phyloP scores from a whole-genome alignment of 768 basidiomycete genomes.

The Russula sp. region DNA sequence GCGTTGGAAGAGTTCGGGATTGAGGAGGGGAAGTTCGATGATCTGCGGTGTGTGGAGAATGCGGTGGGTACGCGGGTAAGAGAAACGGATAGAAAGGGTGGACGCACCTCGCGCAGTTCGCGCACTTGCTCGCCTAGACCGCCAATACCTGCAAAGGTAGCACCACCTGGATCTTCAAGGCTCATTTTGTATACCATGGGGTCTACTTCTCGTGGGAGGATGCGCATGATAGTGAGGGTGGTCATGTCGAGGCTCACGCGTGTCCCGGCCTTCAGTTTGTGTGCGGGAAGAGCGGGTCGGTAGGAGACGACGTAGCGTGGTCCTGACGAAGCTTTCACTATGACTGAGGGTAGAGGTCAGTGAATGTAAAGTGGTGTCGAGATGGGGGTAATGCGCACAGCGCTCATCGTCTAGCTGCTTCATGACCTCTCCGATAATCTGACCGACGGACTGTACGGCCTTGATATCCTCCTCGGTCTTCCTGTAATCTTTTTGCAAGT shows the following conservation, averaged over 20 bases:
- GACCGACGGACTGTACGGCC: constrained; percentile 96
- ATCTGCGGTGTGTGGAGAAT: constrained; percentile 50
- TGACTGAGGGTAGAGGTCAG: constrained; percentile 54
- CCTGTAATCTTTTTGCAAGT: constrained; percentile 82
- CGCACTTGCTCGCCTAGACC: constrained; percentile 95
- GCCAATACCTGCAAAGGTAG: constrained; percentile 94
- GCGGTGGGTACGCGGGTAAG: background rate
- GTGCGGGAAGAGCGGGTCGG: constrained; percentile 85
- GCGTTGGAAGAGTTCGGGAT: constrained; percentile 90
- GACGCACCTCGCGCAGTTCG: constrained; percentile 84
- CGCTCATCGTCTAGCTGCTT: constrained; percentile 97
- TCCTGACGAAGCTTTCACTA: constrained; percentile 97
- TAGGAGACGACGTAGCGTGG: constrained; percentile 98
- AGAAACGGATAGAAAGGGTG: background rate
- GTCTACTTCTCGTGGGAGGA: constrained; percentile 95
- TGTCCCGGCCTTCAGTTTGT: constrained; percentile 88
- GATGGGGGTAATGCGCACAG: constrained; percentile 54
- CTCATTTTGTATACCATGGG: constrained; percentile 99
- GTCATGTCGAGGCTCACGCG: constrained; percentile 99
- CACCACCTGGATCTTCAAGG: constrained; percentile 93
- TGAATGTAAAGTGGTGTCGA: background rate
- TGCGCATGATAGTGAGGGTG: constrained; percentile 97
- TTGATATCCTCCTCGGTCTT: constrained; percentile 99
- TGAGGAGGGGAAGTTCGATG: constrained; percentile 92
- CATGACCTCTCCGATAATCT: constrained; percentile 98